Base-by-base conservation (phyloP, 148 eudicot species). In the Limonium bicolor region DNA sequence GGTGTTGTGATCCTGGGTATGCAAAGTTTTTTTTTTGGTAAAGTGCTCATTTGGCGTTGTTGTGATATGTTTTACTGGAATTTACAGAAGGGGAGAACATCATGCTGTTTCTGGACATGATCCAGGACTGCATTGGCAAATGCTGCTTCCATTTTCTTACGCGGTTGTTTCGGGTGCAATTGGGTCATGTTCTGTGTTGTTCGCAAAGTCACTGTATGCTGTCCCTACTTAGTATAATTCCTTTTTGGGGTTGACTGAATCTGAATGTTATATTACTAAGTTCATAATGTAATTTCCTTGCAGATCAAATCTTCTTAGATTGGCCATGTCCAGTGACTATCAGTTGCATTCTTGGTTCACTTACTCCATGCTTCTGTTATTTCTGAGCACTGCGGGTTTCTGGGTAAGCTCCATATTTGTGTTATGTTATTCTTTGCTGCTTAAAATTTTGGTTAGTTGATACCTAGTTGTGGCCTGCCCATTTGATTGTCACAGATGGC, bases 141-240 rank as follows among this genome's bases (percentile, higher is more conserved):
- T 88, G 81, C 55, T 88, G 66, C 84, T 80, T 64, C 97, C 97
- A 12, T 77, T 80, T 64, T 83, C 97, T 4, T 84, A 77, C 65
- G 97, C 97, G 18, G 43, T 84, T 60, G 97, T 84, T 58, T 84
- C 97, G 38, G 95, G 84, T 44, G 97, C 97, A 20, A 73, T 88
- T 3, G 97, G 97, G 59, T 88, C 97, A 41, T 88, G 97, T 46
- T 84, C 97, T 45, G 95, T 88, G 19, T 61, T 88, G 62, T 88
- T 88, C 48, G 97, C 95, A 39, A 88, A 88, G 59, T 88, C 97
- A 55, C 72, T 88, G 97, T 88, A 73, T 54, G 56, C 41, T 48
- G 23, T 48, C 24, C 44, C 44, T 45, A 38, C 23, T 29, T 22
- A n/a, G 19, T 46, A 28, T 17, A 9, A 10, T 8, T 10, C 37